A percentile compares a stretch with the other conserved stretches of the same genome.
Evolutionary conservation across 169 alveolate species (phyloP).

Genomic region (Cryptosporidium canis): DNA sequence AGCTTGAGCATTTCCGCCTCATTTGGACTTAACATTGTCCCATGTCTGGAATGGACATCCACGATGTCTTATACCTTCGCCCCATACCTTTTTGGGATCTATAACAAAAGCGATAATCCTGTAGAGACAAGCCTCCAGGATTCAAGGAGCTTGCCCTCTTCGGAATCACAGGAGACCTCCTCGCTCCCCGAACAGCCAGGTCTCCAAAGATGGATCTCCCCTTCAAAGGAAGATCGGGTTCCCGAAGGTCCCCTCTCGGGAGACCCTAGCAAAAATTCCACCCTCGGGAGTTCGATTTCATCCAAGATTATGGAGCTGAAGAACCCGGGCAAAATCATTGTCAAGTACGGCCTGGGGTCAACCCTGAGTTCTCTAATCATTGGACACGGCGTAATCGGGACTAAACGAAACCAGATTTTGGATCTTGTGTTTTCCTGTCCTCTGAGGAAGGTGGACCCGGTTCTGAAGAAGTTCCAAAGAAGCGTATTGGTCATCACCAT

Average conservation of each 20-base stretch:
- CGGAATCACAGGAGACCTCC: too few relatives aligned
- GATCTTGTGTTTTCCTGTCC: constrained; percentile 67
- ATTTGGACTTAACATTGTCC: constrained; percentile 38
- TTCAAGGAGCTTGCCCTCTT: too few relatives aligned
- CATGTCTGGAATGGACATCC: constrained; percentile 60
- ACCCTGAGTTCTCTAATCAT: background rate
- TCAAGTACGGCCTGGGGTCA: constrained; percentile 22
- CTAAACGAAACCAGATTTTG: constrained; percentile 52
- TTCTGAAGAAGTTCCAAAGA: constrained; percentile 15
- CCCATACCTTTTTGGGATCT: constrained; percentile 4
- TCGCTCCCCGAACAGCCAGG: too few relatives aligned
- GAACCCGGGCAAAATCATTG: constrained; percentile 16
- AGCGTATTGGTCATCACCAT: constrained; percentile 12
- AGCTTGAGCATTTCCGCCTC: constrained; percentile 56
- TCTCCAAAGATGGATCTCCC: background rate
- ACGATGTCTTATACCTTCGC: background rate
- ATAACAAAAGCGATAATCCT: background rate
- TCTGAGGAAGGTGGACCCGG: constrained; percentile 53
- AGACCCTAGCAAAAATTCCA: background rate
- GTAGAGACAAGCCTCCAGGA: background rate
- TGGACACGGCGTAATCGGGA: constrained; percentile 9
- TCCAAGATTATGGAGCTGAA: background rate
- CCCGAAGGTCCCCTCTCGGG: background rate
- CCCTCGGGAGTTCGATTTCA: background rate
- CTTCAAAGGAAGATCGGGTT: background rate